A percentile compares a stretch with the other conserved stretches of the same genome.
Evolutionary conservation across 495 filamentous ascomycete species (phyloP).

Genomic region (Amniculicola lignicola): DNA sequence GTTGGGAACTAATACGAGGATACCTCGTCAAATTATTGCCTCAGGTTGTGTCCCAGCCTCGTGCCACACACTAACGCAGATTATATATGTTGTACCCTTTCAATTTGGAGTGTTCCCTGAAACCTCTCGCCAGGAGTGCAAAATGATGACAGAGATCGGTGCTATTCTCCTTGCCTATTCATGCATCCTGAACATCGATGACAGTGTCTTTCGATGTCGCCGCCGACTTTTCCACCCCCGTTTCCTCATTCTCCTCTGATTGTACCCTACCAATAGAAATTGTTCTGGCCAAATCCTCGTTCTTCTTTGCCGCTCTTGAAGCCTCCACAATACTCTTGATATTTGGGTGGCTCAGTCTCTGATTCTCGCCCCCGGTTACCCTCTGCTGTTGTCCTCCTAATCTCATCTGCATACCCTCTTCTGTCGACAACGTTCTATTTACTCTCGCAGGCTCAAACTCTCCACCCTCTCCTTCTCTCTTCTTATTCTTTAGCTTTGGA

Average conservation of each 20-base stretch:
- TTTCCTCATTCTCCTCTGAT: not conserved
- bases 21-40: no score
- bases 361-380: not conserved
- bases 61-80: no score
- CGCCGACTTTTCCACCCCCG: not conserved
- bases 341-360: constrained; percentile 4
- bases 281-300: not conserved
- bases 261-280: not conserved
- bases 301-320: constrained; percentile 3
- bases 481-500: not conserved
- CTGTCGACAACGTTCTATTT: constrained; percentile 14
- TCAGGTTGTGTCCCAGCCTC: no score
- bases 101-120: no score
- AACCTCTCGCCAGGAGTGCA: no score
- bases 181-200: not conserved
- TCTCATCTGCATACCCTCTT: constrained; percentile 18
- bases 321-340: constrained; percentile 17
- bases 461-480: not conserved
- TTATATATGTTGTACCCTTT: no score
- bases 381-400: not conserved
- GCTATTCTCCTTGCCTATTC: no score
- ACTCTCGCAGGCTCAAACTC: not conserved
- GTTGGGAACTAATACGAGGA: no score
- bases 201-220: not conserved
- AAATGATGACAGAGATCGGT: no score